Evolutionary conservation across 495 filamentous ascomycete genomes (phyloP).

Genomic region (Usnea hakonensis): DNA sequence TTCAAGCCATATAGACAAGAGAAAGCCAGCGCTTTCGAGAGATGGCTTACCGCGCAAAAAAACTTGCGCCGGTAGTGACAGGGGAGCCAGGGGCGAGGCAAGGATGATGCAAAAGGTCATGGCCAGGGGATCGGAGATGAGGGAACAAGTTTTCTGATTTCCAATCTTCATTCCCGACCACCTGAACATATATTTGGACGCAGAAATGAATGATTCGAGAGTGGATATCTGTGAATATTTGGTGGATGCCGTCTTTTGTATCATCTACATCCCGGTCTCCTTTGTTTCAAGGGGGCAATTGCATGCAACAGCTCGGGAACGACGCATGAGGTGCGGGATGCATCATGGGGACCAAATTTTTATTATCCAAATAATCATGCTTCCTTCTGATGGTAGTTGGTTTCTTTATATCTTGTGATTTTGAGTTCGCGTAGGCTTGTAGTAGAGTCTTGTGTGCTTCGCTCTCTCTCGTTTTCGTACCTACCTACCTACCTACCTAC

Average conservation of each 20-base stretch:
- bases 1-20: slow-evolving; percentile 16
- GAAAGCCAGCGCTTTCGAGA: slow-evolving; percentile 5
- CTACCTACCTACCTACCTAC: too few relatives aligned
- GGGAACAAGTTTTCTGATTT: slow-evolving; percentile 20
- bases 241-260: not conserved
- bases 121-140: slow-evolving; percentile 11
- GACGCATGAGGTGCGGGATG: not conserved
- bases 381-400: too few relatives aligned
- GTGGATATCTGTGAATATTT: not conserved
- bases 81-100: slow-evolving; percentile 19
- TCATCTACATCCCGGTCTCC: not conserved
- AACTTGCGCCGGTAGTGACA: slow-evolving; percentile 20
- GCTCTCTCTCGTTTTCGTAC: too few relatives aligned
- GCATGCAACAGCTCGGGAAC: not conserved
- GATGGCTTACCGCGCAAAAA: slow-evolving; percentile 18
- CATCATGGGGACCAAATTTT: too few relatives aligned
- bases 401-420: too few relatives aligned
- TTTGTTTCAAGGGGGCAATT: not conserved
- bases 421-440: too few relatives aligned
- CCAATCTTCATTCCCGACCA: not conserved
- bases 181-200: not conserved
- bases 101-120: slow-evolving; percentile 12
- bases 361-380: too few relatives aligned
- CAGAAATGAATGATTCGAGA: not conserved
- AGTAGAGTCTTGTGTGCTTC: too few relatives aligned